phyloP scores from a whole-genome alignment of 176 grass and related monocot genomes.

The Carex scoparia region DNA sequence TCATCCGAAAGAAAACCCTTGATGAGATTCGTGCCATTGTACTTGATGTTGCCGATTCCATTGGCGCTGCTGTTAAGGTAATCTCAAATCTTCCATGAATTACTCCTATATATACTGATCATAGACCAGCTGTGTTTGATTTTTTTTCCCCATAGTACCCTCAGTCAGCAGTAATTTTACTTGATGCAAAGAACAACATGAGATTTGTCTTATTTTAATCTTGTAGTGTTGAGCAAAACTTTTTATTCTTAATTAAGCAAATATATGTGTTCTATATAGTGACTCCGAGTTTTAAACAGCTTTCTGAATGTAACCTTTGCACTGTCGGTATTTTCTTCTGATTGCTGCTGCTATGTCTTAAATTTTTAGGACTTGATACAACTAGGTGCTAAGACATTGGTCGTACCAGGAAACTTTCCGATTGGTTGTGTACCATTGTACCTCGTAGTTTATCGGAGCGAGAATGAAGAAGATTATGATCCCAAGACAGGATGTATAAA shows the following conservation, averaged over 20 bases:
- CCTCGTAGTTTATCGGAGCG: constrained; percentile 51
- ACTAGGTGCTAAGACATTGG: constrained; percentile 75
- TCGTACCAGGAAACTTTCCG: constrained; percentile 80
- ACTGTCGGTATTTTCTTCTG: background rate
- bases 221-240: background rate
- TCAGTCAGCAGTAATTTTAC: background rate
- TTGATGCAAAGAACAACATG: background rate
- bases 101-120: background rate
- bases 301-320: background rate
- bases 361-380: constrained; percentile 63
- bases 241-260: background rate
- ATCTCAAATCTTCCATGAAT: background rate
- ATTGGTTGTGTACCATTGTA: constrained; percentile 82
- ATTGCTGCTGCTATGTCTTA: constrained; percentile 16
- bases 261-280: background rate
- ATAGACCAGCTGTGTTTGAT: background rate
- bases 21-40: constrained; percentile 57
- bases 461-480: constrained; percentile 65
- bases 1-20: constrained; percentile 49
- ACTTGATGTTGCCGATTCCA: constrained; percentile 56
- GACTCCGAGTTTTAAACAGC: background rate
- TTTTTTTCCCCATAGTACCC: background rate
- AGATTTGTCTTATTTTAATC: background rate
- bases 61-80: constrained; percentile 51
- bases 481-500: constrained; percentile 68